Base-by-base conservation (phyloP, 208 protist genomes). In the Trypanosomatidae sp. region DNA sequence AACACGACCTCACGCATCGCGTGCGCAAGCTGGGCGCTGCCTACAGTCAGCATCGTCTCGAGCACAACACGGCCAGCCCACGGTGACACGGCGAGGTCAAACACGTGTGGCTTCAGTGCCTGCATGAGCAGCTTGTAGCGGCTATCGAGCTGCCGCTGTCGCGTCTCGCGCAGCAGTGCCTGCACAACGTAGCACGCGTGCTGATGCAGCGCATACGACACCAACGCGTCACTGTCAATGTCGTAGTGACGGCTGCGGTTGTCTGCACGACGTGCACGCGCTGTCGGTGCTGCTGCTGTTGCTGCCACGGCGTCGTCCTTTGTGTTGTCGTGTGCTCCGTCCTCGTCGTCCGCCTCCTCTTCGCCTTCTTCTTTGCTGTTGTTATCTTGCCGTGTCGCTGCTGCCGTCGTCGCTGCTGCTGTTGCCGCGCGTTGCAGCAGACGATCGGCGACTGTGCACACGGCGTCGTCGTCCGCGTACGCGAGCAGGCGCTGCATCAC, bases 21-120 rank as follows among this genome's bases (percentile, higher is more conserved):
- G 8, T 79, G 66, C 7, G 59, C 50, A 7, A 93, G 56, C 60
- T 71, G 53, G 15, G 66, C 43, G 48, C 71, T 87, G 21, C 77
- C 80, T 5, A 56, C 39, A n/a, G 60, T 43, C 28, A 84, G 37
- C 80, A 93, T 88, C 21, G 78, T 52, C n/a, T 90, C 80, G 0
- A 93, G 69, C 37, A 93, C 85, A 2, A 93, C 55, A 8, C 80
- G 77, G 4, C 85, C 85, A 0, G 85, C 76, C 85, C 85, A 93
- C 25, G 80, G 85, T 7, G 77, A 88, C 23, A 81, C 61, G 13
- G 85, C 56, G 8, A 93, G 62, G 26, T 80, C 67, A 30, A 93
- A 88, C 10, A 93, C 85, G 33, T 76, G 66, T 24, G 85, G 80
- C 56, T 93, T 93, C 44, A 93, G 66, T 44, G 80, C 69, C 27